Conservation (phyloP, 257 asterid species). For the Plantago major region DNA sequence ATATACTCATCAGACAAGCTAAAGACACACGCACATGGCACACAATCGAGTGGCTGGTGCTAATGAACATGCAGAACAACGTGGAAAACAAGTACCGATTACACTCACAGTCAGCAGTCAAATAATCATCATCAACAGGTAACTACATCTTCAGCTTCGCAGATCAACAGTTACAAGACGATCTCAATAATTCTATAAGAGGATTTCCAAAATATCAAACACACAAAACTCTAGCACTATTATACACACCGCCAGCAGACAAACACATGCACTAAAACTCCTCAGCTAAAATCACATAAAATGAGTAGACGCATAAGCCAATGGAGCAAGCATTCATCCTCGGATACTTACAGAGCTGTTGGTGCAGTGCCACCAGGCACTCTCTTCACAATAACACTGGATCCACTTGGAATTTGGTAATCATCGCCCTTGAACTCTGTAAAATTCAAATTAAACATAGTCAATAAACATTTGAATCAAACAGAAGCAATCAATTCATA, state of each 20-base stretch:
- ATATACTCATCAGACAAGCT: no score
- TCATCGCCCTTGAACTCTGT: constrained; percentile 60
- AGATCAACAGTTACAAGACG: no score
- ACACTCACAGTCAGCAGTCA: constrained; percentile 3
- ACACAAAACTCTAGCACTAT: not conserved
- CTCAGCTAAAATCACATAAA: not conserved
- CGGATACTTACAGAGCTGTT: constrained; percentile 39
- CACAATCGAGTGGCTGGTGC: no score
- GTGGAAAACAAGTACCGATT: no score
- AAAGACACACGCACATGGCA: no score
- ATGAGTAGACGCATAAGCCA: not conserved
- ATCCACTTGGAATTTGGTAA: constrained; percentile 59
- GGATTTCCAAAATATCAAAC: not conserved
- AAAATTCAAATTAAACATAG: not conserved
- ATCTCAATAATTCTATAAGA: not conserved
- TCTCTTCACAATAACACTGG: constrained; percentile 73
- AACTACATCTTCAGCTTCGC: not conserved
- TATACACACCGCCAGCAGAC: no score
- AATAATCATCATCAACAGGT: constrained; percentile 16
- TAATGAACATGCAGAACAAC: no score
- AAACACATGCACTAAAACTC: no score
- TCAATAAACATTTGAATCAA: not conserved
- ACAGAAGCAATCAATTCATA: not conserved
- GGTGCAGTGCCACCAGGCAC: constrained; percentile 57
- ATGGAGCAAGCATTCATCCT: not conserved